A percentile compares a stretch with the other conserved stretches of the same genome.
phyloP scores from a whole-genome alignment of 495 filamentous ascomycete species.

The Friedmanniomyces simplex region DNA sequence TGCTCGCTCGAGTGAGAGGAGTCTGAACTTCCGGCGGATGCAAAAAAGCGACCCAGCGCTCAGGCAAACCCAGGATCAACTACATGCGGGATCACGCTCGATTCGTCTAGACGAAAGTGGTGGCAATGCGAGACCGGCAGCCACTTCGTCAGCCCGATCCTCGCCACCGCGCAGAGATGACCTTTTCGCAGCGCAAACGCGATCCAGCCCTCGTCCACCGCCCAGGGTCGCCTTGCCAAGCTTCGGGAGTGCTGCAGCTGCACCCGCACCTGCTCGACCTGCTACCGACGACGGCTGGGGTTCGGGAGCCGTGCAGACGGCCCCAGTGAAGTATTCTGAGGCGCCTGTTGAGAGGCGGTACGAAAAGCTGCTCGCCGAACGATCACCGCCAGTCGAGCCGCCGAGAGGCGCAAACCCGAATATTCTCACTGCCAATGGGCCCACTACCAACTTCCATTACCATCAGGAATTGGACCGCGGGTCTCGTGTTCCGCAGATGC shows the following conservation, averaged over 20 bases:
- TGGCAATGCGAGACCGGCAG: no score
- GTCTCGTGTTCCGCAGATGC: neutral
- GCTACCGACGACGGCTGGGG: neutral
- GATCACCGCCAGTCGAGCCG: neutral
- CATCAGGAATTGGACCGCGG: neutral
- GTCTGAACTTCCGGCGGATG: no score
- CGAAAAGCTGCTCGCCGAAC: neutral
- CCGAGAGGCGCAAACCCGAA: neutral
- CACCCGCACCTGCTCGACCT: no score
- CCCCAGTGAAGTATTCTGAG: neutral
- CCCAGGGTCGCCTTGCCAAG: neutral
- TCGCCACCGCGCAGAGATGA: neutral
- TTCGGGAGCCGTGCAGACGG: neutral
- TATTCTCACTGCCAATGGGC: neutral
- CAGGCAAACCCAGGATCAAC: no score
- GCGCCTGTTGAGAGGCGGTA: neutral
- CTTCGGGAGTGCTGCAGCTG: neutral
- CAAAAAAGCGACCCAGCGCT: no score
- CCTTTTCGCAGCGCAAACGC: no score
- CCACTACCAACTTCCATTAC: neutral
- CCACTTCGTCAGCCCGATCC: no score
- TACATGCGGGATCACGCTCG: no score
- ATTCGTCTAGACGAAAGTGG: neutral
- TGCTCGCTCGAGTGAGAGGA: no score
- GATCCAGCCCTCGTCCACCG: neutral